phyloP scores from a whole-genome alignment of 345 rosid genomes.

The Populus deltoides region DNA sequence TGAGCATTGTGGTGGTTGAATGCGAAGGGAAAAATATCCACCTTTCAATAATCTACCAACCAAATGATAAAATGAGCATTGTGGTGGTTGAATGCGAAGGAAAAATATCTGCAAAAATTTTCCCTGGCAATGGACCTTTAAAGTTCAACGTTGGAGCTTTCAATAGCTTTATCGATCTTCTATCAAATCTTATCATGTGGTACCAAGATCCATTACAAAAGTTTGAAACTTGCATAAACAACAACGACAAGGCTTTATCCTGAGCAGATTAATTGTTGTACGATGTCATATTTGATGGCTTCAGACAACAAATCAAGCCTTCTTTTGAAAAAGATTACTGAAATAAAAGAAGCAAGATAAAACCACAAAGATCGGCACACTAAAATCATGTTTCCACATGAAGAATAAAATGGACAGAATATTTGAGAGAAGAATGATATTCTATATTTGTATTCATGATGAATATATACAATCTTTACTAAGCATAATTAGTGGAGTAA shows the following conservation, averaged over 20 bases:
- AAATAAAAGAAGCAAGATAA: not conserved
- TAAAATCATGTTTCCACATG: not conserved
- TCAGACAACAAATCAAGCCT: not conserved
- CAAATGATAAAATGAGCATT: not conserved
- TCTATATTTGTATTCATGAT: not conserved
- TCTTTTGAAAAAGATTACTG: not conserved
- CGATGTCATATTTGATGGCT: not conserved
- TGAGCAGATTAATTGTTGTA: not conserved
- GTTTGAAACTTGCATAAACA: not conserved
- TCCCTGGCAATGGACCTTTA: slow-evolving; percentile 39
- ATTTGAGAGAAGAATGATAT: not conserved
- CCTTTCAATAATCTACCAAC: slow-evolving; percentile 30
- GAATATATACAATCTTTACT: too few relatives aligned
- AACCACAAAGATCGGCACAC: not conserved
- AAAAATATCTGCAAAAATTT: not conserved
- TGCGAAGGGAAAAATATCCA: not conserved
- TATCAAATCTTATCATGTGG: slow-evolving; percentile 41
- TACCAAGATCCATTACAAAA: not conserved
- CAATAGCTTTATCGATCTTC: slow-evolving; percentile 70
- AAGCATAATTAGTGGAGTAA: too few relatives aligned
- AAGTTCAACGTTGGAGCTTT: slow-evolving; percentile 70
- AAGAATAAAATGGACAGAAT: not conserved
- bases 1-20: not conserved
- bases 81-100: not conserved
- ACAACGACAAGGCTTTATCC: not conserved